Evolutionary conservation across 139 green algal genomes (phyloP).

Genomic region (Trebouxia sp.): DNA sequence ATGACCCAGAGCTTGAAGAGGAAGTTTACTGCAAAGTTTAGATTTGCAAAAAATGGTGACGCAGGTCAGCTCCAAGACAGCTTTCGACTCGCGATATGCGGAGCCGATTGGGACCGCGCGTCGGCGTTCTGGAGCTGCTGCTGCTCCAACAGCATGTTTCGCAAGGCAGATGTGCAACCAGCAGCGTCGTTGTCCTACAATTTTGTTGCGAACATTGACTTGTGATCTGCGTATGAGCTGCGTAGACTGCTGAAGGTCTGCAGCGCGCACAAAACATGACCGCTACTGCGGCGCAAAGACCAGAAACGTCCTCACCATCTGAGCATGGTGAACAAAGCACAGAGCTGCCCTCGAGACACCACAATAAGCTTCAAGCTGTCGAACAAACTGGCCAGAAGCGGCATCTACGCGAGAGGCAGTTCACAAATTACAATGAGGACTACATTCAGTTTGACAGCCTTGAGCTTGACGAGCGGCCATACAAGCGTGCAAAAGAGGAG

Average conservation of each 20-base stretch:
- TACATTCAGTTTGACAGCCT: not conserved
- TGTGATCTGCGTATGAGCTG: not conserved
- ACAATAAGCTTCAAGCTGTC: not conserved
- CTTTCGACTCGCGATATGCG: not conserved
- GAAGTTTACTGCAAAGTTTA: not conserved
- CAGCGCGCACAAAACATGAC: not conserved
- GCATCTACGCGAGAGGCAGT: not conserved
- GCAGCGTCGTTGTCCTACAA: not conserved
- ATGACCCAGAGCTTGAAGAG: too few relatives aligned
- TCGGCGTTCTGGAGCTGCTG: too few relatives aligned
- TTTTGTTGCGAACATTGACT: not conserved
- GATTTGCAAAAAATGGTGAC: slow-evolving; percentile 25
- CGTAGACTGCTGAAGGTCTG: not conserved
- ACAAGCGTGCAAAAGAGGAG: not conserved
- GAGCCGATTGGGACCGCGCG: too few relatives aligned
- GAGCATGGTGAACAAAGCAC: not conserved
- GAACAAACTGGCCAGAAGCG: slow-evolving; percentile 4
- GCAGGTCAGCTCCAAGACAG: slow-evolving; percentile 3
- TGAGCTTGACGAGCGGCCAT: slow-evolving; percentile 8
- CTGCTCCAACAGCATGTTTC: not conserved
- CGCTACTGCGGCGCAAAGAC: not conserved
- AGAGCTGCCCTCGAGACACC: not conserved
- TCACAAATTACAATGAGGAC: slow-evolving; percentile 22
- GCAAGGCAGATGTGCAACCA: not conserved
- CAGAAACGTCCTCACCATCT: too few relatives aligned